A percentile compares a stretch with the other conserved stretches of the same genome.
phyloP scores from a whole-genome alignment of 176 grass and related monocot species.

The Ananas comosus region DNA sequence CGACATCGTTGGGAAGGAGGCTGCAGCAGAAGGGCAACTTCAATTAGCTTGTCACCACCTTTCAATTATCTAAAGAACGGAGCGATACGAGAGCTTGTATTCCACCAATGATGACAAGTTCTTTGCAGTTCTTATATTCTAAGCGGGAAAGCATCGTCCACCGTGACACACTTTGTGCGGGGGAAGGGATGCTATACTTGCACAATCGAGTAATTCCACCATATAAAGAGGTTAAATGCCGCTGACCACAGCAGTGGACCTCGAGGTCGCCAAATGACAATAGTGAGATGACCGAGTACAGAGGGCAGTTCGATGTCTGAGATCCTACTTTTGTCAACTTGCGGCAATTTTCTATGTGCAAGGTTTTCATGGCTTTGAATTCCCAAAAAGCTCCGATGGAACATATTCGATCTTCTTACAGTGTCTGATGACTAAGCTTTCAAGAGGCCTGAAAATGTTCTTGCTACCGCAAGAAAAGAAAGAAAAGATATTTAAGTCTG shows the following conservation, averaged over 20 bases:
- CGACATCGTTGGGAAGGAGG: neutral
- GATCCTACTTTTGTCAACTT: too few relatives aligned
- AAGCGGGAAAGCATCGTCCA: neutral
- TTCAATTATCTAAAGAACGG: neutral
- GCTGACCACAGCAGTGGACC: neutral
- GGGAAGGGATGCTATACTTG: neutral
- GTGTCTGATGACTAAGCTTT: too few relatives aligned
- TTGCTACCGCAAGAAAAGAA: too few relatives aligned
- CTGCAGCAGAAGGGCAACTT: neutral
- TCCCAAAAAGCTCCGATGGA: neutral
- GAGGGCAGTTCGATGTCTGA: too few relatives aligned
- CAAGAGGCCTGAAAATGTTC: too few relatives aligned
- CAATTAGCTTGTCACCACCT: neutral
- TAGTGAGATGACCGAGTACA: too few relatives aligned
- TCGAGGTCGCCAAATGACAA: too few relatives aligned
- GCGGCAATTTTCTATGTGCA: neutral
- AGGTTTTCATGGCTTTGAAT: neutral
- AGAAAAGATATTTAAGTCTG: too few relatives aligned
- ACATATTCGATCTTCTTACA: neutral
- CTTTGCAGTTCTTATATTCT: neutral
- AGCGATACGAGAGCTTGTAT: neutral
- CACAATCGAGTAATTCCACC: too few relatives aligned
- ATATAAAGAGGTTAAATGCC: too few relatives aligned
- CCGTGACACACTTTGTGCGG: neutral
- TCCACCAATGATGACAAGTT: constrained; percentile 6